Conservation (phyloP, 805 yeast species). For the Ogataea angusta region DNA sequence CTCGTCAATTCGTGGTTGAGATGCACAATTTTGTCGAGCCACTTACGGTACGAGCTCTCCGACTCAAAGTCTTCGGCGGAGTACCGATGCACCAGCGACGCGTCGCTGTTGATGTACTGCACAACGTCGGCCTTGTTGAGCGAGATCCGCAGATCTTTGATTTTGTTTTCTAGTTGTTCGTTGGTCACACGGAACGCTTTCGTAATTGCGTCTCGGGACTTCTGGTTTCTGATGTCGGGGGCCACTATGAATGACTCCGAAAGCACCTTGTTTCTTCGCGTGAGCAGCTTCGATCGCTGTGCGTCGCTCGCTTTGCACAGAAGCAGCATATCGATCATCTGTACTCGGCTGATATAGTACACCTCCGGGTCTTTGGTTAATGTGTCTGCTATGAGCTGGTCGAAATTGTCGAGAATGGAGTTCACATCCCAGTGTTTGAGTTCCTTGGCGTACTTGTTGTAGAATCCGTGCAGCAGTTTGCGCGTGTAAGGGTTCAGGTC, state of each 20-base stretch:
- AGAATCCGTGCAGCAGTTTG: slow-evolving; percentile 12
- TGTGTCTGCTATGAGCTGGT: slow-evolving; percentile 6
- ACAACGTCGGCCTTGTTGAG: slow-evolving; percentile 16
- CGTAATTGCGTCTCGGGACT: slow-evolving; percentile 8
- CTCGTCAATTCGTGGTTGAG: slow-evolving; percentile 3
- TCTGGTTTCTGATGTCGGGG: slow-evolving; percentile 15
- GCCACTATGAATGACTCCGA: slow-evolving; percentile 10
- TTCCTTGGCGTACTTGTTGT: slow-evolving; percentile 14
- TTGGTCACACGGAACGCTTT: slow-evolving; percentile 11
- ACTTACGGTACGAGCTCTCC: slow-evolving; percentile 11
- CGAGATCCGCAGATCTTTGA: slow-evolving; percentile 10
- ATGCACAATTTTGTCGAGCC: slow-evolving; percentile 9
- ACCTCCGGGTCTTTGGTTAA: slow-evolving; percentile 3
- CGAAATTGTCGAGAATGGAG: slow-evolving; percentile 12
- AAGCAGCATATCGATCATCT: slow-evolving; percentile 18
- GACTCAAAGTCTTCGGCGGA: slow-evolving; percentile 11
- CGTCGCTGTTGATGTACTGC: slow-evolving; percentile 4
- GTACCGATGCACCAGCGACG: slow-evolving; percentile 10
- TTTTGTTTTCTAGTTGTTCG: slow-evolving; percentile 4
- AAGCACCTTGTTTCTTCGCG: slow-evolving; percentile 10
- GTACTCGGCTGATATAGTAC: slow-evolving; percentile 15
- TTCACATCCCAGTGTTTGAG: slow-evolving; percentile 19
- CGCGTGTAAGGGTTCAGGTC: slow-evolving; percentile 16
- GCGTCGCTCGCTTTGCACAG: slow-evolving; percentile 17
- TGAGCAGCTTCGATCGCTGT: slow-evolving; percentile 13